These are phyloP conservation scores for Cairneyella variabilis DNA, from an alignment of 495 filamentous ascomycete species.

Conservation along the genomic window DNA sequence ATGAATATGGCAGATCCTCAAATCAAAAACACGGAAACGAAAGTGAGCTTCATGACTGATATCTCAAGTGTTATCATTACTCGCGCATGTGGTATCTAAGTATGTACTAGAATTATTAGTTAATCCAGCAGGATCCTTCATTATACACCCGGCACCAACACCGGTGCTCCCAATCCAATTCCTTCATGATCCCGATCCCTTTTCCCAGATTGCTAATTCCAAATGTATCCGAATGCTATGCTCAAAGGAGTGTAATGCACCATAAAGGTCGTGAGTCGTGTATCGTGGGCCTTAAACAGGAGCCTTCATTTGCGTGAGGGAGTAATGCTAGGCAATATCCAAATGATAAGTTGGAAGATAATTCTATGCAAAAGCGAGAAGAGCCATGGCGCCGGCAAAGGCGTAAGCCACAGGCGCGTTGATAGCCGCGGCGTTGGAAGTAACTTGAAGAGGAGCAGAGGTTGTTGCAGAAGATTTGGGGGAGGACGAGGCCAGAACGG, in stretches of 20 bases:
- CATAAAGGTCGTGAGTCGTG: conserved; percentile 6
- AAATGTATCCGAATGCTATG: not conserved
- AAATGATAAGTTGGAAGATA: too few species aligned
- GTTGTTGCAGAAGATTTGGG: conserved; percentile 1
- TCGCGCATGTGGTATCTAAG: too few species aligned
- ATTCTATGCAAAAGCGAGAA: conserved; percentile 18
- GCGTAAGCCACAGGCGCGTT: conserved; percentile 17
- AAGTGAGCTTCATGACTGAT: too few species aligned
- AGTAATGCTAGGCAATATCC: too few species aligned
- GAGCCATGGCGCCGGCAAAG: conserved; percentile 20
- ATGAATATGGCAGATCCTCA: too few species aligned
- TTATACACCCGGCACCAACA: not conserved
- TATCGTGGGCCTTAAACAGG: not conserved
- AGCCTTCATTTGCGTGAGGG: too few species aligned
- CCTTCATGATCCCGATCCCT: not conserved
- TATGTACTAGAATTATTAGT: too few species aligned
- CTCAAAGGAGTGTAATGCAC: conserved; percentile 12
- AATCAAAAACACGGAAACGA: too few species aligned
- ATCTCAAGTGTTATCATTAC: too few species aligned
- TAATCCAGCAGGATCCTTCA: too few species aligned
- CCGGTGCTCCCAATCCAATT: not conserved
- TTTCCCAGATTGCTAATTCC: not conserved
- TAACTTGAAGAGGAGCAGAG: conserved; percentile 14
- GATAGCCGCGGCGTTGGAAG: conserved; percentile 4
- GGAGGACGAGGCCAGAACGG: not conserved